Percentiles rank a stretch among this genome's conserved stretches.
phyloP scores from a whole-genome alignment of 306 rosid genomes.

The Hippophae rhamnoides region DNA sequence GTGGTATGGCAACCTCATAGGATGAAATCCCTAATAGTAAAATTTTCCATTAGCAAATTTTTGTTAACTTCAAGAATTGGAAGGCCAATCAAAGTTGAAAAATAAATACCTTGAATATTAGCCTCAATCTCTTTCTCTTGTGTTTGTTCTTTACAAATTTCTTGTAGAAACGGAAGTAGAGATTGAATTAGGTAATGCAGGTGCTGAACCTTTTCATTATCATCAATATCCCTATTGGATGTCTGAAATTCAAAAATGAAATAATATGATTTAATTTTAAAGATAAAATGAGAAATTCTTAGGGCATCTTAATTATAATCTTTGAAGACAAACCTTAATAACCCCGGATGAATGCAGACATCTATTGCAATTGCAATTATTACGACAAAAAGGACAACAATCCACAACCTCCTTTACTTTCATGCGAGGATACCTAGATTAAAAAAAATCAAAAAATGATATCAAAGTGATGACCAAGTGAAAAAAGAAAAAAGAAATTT shows the following conservation, averaged over 20 bases:
- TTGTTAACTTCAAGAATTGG: slow-evolving; percentile 10
- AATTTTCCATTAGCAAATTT: slow-evolving; percentile 4
- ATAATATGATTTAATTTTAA: not conserved
- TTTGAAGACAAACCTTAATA: slow-evolving; percentile 41
- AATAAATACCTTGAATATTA: slow-evolving; percentile 42
- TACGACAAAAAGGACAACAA: slow-evolving; percentile 61
- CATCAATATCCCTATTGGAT: slow-evolving; percentile 32
- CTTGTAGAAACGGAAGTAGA: slow-evolving; percentile 46
- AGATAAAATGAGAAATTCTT: slow-evolving; percentile 9
- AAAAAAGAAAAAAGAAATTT: not conserved
- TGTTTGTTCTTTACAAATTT: slow-evolving; percentile 52
- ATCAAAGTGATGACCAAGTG: not conserved
- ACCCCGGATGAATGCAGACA: slow-evolving; percentile 55
- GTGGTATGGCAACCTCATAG: slow-evolving; percentile 36
- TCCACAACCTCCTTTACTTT: slow-evolving; percentile 37
- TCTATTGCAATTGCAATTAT: slow-evolving; percentile 67
- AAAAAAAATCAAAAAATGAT: slow-evolving; percentile 14
- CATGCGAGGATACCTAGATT: slow-evolving; percentile 56
- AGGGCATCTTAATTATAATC: not conserved
- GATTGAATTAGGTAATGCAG: slow-evolving; percentile 32
- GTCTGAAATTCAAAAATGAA: slow-evolving; percentile 37
- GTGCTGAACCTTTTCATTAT: slow-evolving; percentile 37
- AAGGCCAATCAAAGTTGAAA: slow-evolving; percentile 22
- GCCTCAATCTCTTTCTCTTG: slow-evolving; percentile 63
- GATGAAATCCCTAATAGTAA: slow-evolving; percentile 35